Evolutionary conservation across 1,284 basidiomycete genomes (phyloP), one percentile per base, ranked within the genome.

Genomic region (Cryptococcus sp.): DNA sequence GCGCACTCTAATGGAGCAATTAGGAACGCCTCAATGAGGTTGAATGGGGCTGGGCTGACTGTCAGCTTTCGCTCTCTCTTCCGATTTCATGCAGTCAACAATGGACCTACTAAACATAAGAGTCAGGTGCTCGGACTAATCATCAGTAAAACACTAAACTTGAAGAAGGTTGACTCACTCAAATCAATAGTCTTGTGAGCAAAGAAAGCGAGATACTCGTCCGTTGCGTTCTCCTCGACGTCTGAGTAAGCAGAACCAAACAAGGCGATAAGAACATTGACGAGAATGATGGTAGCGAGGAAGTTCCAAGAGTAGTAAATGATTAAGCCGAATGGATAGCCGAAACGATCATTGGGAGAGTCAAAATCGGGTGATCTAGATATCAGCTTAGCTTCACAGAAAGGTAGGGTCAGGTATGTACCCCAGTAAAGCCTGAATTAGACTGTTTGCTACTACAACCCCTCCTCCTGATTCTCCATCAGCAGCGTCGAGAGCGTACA

Each of bases 261-360:
- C 63, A 98, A 77, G 11, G 94, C 97, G 62, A 98, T 91, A 62
- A 98, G 81, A 66, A 98, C 85, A 73, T 96, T 97, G 72, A 96
- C 81, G 49, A 97, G 81, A 57, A 97, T 84, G 52, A 97, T 81
- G n/a, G 84, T 85, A 1, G 89, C 87, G 40, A 85, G 80, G 44
- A 91, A 82, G 73, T 87, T 91, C 91, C 91, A 93, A 52, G 85
- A 86, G 71, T 96, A 94, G 74, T 83, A 96, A 22, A 97, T 77
- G 9, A 82, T 76, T 51, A 92, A 78, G 21, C 88, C 86, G 46
- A 85, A 82, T 65, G 73, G 63, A 53, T 55, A 66, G 78, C 83
- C 83, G 49, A 74, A 69, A 31, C 79, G 57, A 25, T 72, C 64
- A 2, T 57, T 61, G 54, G 84, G 87, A 67, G 80, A 83, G 19